A percentile compares a stretch with the other conserved stretches of the same genome.
phyloP scores from a whole-genome alignment of 73 alveolate species.

The Paramecium biaurelia region DNA sequence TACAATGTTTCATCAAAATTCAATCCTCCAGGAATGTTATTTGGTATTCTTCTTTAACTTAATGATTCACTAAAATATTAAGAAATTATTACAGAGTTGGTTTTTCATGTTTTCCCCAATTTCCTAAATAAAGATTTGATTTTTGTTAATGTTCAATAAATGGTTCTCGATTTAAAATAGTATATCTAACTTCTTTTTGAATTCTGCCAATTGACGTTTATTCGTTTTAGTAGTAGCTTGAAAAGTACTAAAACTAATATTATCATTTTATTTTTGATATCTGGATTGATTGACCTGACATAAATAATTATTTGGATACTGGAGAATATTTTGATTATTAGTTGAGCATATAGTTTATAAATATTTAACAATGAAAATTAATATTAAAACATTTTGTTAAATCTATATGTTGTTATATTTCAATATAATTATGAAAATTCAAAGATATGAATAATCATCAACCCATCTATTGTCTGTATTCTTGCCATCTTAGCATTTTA shows the following conservation, averaged over 20 bases:
- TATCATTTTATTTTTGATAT: not conserved
- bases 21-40: not conserved
- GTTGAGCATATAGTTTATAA: not conserved
- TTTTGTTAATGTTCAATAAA: not conserved
- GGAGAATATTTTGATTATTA: not conserved
- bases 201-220: slow-evolving; percentile 21
- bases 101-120: not conserved
- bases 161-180: not conserved
- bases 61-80: not conserved
- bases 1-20: slow-evolving; percentile 37
- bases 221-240: not conserved
- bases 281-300: not conserved
- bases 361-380: not conserved
- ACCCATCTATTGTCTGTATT: not conserved
- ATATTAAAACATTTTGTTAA: not conserved
- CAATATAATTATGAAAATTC: slow-evolving; percentile 15
- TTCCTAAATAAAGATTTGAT: not conserved
- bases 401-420: not conserved
- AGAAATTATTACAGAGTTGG: not conserved
- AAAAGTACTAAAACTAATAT: not conserved
- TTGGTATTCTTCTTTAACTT: not conserved
- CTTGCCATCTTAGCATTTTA: not conserved
- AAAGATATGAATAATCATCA: not conserved
- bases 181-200: slow-evolving; percentile 32
- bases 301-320: not conserved